Evolutionary conservation across 371 early-diverging fungal genomes (phyloP).

Genomic region (Fennellomyces sp.): DNA sequence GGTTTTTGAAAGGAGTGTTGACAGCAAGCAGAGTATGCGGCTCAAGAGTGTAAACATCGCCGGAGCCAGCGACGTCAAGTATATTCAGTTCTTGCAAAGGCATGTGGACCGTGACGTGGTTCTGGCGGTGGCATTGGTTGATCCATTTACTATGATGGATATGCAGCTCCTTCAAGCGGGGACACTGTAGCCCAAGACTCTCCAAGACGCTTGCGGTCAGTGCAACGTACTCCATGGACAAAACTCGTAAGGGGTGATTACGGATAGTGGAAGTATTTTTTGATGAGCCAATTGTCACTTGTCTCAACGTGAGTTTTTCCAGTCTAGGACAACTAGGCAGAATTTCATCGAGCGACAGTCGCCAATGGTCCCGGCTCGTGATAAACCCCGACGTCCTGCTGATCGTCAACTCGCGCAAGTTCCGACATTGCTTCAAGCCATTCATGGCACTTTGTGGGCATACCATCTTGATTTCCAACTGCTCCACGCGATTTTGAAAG

Average conservation of each 20-base stretch:
- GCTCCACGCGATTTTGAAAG: neutral
- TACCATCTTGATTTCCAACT: conserved; percentile 26
- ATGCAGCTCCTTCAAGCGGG: neutral
- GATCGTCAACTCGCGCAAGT: neutral
- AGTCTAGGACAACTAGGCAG: neutral
- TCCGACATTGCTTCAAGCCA: neutral
- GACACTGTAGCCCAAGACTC: neutral
- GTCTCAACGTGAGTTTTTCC: neutral
- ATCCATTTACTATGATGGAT: neutral
- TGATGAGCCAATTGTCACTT: neutral
- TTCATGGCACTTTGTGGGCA: conserved; percentile 52
- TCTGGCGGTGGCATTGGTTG: neutral
- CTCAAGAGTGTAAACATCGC: neutral
- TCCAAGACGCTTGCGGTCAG: neutral
- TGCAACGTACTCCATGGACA: neutral
- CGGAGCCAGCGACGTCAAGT: neutral
- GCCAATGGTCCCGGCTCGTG: conserved; percentile 1
- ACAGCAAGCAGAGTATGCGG: neutral
- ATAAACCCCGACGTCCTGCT: neutral
- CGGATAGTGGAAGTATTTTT: neutral
- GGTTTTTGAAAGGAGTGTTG: neutral
- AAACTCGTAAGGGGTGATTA: neutral
- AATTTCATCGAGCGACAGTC: neutral
- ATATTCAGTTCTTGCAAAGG: neutral
- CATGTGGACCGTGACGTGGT: neutral